Conservation (phyloP, 805 yeast genomes). For the Saccharomycopsis babjevae region DNA sequence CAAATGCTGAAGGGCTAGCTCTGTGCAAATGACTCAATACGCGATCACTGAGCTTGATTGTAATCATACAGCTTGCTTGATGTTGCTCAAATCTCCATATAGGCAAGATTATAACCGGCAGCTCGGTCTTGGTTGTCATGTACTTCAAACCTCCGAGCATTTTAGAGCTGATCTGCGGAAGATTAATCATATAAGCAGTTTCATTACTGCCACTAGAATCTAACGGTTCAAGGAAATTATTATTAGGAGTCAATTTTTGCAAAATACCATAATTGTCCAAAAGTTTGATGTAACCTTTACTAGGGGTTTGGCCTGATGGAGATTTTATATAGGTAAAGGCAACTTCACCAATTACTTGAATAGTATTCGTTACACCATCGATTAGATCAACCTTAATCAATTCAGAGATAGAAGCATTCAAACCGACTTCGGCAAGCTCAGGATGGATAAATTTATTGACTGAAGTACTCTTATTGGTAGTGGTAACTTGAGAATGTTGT, state of each 20-base stretch:
- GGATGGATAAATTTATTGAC: conserved; percentile 30
- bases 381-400: conserved; percentile 63
- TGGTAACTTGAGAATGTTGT: conserved; percentile 23
- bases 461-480: conserved; percentile 1
- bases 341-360: conserved; percentile 74
- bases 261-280: conserved; percentile 33
- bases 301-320: conserved; percentile 27
- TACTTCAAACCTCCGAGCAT: conserved; percentile 80
- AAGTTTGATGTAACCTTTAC: conserved; percentile 31
- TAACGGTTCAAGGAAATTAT: conserved; percentile 41
- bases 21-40: conserved; percentile 29
- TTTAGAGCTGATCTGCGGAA: conserved; percentile 43
- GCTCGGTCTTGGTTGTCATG: conserved; percentile 38
- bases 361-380: conserved; percentile 50
- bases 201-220: conserved; percentile 25
- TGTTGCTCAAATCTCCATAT: conserved; percentile 82
- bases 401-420: conserved; percentile 82
- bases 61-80: conserved; percentile 78
- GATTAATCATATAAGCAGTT: conserved; percentile 35
- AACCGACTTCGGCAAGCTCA: conserved; percentile 39
- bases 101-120: conserved; percentile 69
- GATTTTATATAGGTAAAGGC: conserved; percentile 58
- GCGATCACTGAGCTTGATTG: conserved; percentile 46
- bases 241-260: conserved; percentile 41
- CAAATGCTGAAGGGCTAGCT: conserved; percentile 26